phyloP scores from a whole-genome alignment of 441 rosid species.

The Pelargonium myrrhifolium region DNA sequence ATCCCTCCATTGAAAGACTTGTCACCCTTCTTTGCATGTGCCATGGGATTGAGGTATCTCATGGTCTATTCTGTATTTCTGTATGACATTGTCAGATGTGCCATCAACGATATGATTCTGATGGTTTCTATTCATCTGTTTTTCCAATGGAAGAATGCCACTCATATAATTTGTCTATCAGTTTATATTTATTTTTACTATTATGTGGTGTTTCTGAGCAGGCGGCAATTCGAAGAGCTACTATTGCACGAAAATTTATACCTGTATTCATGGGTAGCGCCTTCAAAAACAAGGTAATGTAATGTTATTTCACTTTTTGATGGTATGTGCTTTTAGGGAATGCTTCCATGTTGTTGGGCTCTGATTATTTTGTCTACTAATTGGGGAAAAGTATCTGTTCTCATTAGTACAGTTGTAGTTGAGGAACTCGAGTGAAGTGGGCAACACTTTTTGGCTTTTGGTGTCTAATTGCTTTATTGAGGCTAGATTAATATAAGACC shows the following conservation, averaged over 20 bases:
- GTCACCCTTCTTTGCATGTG: not conserved
- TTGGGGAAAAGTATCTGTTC: not conserved
- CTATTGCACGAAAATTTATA: slow-evolving; percentile 70
- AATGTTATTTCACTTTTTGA: slow-evolving; percentile 5
- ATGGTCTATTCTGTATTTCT: not conserved
- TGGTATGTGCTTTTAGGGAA: not conserved
- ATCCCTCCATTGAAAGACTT: no score
- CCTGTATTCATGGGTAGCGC: slow-evolving; percentile 99
- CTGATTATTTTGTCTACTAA: not conserved
- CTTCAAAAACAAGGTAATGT: slow-evolving; percentile 86
- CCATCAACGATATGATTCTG: no score
- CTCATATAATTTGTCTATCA: not conserved
- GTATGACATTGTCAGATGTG: not conserved
- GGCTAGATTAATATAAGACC: no score
- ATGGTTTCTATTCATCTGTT: not conserved
- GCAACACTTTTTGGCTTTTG: no score
- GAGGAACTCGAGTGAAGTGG: no score
- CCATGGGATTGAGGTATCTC: not conserved
- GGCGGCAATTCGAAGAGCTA: slow-evolving; percentile 94
- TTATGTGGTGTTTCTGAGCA: slow-evolving; percentile 23
- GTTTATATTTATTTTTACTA: slow-evolving; percentile 9
- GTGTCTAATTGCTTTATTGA: no score
- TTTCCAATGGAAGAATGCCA: not conserved
- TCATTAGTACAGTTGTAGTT: no score
- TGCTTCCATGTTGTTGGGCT: not conserved